Percentiles rank a stretch among this genome's conserved stretches.
phyloP scores from a whole-genome alignment of 192 early-diverging fungal species.

The Mycoemilia scoparia region DNA sequence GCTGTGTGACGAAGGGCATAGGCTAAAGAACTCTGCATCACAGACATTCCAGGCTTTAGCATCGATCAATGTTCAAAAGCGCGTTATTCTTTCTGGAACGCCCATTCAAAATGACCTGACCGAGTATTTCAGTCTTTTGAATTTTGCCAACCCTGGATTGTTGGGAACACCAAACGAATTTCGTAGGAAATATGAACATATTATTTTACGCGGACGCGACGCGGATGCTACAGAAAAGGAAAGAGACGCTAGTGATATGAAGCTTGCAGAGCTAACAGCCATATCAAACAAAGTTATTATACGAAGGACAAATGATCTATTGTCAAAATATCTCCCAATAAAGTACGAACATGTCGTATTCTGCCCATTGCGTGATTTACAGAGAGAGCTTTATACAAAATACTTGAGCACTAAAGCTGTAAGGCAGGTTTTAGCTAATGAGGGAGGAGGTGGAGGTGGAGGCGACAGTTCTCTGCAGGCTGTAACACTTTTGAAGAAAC shows the following conservation, averaged over 20 bases:
- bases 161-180: slow-evolving; percentile 80
- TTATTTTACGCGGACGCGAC: slow-evolving; percentile 86
- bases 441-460: slow-evolving; percentile 36
- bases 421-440: slow-evolving; percentile 3
- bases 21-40: slow-evolving; percentile 78
- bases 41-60: slow-evolving; percentile 70
- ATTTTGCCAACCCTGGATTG: slow-evolving; percentile 87
- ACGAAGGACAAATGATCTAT: slow-evolving; percentile 84
- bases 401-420: slow-evolving; percentile 56
- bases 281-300: slow-evolving; percentile 94
- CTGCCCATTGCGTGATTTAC: slow-evolving; percentile 58
- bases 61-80: slow-evolving; percentile 65
- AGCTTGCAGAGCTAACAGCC: slow-evolving; percentile 61
- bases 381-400: slow-evolving; percentile 62
- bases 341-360: slow-evolving; percentile 99
- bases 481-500: slow-evolving; percentile 83
- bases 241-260: slow-evolving; percentile 56
- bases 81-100: slow-evolving; percentile 92
- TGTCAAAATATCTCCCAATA: slow-evolving; percentile 90
- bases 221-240: slow-evolving; percentile 70
- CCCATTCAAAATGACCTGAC: slow-evolving; percentile 81
- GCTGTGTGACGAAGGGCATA: slow-evolving; percentile 94
- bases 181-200: slow-evolving; percentile 79
- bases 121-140: slow-evolving; percentile 89
- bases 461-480: slow-evolving; percentile 75